Conservation (phyloP, 2,329 filamentous ascomycete genomes). For the Colletotrichum sp. region DNA sequence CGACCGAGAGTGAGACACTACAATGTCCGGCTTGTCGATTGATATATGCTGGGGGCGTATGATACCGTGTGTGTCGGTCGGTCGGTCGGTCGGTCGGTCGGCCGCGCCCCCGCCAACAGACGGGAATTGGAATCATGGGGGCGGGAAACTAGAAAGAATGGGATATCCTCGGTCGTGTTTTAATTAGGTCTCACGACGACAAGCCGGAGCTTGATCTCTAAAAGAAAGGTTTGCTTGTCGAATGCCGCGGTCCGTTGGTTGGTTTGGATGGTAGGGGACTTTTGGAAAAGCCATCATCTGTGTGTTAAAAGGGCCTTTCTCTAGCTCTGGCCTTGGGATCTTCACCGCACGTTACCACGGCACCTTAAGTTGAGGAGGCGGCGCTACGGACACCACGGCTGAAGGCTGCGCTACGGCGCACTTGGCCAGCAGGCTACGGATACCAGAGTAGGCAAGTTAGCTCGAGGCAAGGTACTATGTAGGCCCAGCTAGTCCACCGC, state of each 20-base stretch:
- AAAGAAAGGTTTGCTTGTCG: background rate
- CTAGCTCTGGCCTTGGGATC: background rate
- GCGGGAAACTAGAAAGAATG: background rate
- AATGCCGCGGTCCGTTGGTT: background rate
- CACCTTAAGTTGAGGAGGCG: background rate
- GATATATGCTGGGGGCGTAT: background rate
- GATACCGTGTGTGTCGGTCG: background rate
- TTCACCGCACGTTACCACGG: background rate
- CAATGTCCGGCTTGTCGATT: background rate
- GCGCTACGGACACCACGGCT: background rate
- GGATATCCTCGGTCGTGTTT: background rate
- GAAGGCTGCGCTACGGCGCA: background rate
- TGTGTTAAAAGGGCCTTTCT: background rate
- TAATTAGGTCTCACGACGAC: background rate
- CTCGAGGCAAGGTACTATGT: background rate
- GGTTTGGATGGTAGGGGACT: constrained; percentile 4
- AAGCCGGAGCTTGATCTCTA: background rate
- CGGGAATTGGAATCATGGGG: background rate
- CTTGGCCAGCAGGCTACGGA: background rate
- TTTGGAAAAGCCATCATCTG: constrained; percentile 5
- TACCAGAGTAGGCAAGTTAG: background rate
- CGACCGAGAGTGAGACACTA: background rate
- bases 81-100: background rate
- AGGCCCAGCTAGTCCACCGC: constrained; percentile 8
- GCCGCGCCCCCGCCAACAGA: background rate